A percentile compares a stretch with the other conserved stretches of the same genome.
These are phyloP conservation scores for Berberis thunbergii DNA, from an alignment of 164 flowering plant genomes.

Conservation along the genomic window DNA sequence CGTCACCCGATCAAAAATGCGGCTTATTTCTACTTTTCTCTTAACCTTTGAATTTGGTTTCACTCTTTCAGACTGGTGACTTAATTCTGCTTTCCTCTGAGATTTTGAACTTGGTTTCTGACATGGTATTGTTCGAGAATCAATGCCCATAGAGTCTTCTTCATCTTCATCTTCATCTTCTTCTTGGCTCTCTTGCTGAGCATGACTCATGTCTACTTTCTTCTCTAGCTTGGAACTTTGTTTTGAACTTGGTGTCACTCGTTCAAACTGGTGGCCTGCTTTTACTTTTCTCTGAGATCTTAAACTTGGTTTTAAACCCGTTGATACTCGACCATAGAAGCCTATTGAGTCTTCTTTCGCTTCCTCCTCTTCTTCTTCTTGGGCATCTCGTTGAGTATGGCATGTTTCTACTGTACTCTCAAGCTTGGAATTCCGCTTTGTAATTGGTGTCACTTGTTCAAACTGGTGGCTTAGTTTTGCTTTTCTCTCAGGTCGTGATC, in stretches of 20 bases:
- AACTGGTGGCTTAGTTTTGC: not conserved
- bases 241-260: too few relatives aligned
- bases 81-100: constrained; percentile 15
- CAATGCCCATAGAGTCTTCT: constrained; percentile 7
- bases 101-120: constrained; percentile 23
- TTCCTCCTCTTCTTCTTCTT: too few relatives aligned
- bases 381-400: constrained; percentile 30
- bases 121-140: constrained; percentile 6
- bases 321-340: too few relatives aligned
- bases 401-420: constrained; percentile 58
- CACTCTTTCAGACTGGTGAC: too few relatives aligned
- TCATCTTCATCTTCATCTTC: constrained; percentile 13
- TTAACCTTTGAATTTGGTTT: too few relatives aligned
- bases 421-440: constrained; percentile 6
- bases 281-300: too few relatives aligned
- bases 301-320: too few relatives aligned
- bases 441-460: not conserved
- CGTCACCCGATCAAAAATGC: too few relatives aligned
- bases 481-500: constrained; percentile 28
- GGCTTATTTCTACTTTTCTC: too few relatives aligned
- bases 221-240: too few relatives aligned
- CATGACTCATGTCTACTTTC: not conserved
- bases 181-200: constrained; percentile 33
- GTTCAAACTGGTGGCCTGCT: too few relatives aligned
- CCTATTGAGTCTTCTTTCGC: too few relatives aligned